Conservation (phyloP, 768 basidiomycete genomes). For the Pluteus cervinus region DNA sequence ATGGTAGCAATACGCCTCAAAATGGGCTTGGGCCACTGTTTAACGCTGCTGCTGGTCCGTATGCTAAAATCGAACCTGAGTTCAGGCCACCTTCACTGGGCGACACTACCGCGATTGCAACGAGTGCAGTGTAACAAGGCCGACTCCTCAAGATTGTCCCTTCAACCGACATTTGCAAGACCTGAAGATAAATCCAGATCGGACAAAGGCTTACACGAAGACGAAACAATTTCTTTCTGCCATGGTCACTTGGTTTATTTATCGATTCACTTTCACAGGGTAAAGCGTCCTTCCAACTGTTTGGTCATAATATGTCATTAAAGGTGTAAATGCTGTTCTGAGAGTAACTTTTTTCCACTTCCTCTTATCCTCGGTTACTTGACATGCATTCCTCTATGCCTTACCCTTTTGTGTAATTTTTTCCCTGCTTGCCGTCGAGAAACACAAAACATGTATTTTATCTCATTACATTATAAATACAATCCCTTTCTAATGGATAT, state of each 20-base stretch:
- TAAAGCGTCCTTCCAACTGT: slow-evolving; percentile 11
- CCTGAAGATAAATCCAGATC: no score
- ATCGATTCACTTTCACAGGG: slow-evolving; percentile 35
- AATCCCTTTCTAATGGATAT: no score
- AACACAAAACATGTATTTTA: slow-evolving; percentile 6
- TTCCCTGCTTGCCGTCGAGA: slow-evolving; percentile 2
- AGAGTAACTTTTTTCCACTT: slow-evolving; percentile 1
- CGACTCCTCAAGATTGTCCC: slow-evolving; percentile 5
- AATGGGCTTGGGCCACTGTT: no score
- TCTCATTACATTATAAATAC: slow-evolving; percentile 6
- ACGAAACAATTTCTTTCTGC: slow-evolving; percentile 19
- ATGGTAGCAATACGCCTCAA: no score
- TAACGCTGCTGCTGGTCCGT: no score
- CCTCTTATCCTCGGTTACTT: neutral
- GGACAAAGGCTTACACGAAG: no score
- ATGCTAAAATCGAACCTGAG: slow-evolving; percentile 36
- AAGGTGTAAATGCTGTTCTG: slow-evolving; percentile 1
- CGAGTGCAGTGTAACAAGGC: slow-evolving; percentile 30
- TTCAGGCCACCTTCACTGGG: slow-evolving; percentile 56
- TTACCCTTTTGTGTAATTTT: slow-evolving; percentile 2
- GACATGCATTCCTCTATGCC: neutral
- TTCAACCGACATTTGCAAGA: no score
- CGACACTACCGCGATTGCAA: slow-evolving; percentile 53
- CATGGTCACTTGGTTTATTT: slow-evolving; percentile 36
- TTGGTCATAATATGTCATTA: slow-evolving; percentile 4